phyloP scores from a whole-genome alignment of 2,329 filamentous ascomycete genomes.

The Ascochyta clinopodiicola region DNA sequence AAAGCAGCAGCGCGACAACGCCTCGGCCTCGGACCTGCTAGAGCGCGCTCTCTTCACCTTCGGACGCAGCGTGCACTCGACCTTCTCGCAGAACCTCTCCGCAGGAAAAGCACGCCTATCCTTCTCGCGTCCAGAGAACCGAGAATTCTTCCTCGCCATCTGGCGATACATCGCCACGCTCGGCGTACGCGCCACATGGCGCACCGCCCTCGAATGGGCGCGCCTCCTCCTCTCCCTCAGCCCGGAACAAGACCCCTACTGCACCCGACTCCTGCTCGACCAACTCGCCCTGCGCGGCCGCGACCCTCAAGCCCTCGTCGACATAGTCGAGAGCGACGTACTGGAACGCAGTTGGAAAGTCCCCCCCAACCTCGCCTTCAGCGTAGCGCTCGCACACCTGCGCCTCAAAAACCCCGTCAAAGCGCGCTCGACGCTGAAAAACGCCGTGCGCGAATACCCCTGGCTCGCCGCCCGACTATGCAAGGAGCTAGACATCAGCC shows the following conservation, averaged over 20 bases:
- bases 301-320: constrained; percentile 77
- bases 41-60: constrained; percentile 93
- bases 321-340: constrained; percentile 64
- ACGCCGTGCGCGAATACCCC: constrained; percentile 75
- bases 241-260: constrained; percentile 78
- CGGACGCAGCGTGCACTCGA: constrained; percentile 83
- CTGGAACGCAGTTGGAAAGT: constrained; percentile 58
- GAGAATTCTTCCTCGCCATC: constrained; percentile 88
- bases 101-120: constrained; percentile 81
- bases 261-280: constrained; percentile 80
- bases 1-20: constrained; percentile 87
- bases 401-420: constrained; percentile 71
- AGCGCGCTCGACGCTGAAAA: constrained; percentile 68
- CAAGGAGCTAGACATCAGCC: constrained; percentile 77
- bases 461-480: constrained; percentile 87
- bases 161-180: constrained; percentile 89
- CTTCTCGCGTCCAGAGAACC: constrained; percentile 83
- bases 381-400: constrained; percentile 75
- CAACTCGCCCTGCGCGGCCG: constrained; percentile 82
- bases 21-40: constrained; percentile 83
- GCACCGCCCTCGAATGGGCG: constrained; percentile 92
- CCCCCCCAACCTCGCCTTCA: constrained; percentile 76
- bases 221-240: constrained; percentile 82
- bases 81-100: constrained; percentile 77
- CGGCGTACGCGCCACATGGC: constrained; percentile 88